Conservation (phyloP, 2,329 filamentous ascomycete species). For the Fusarium graminum region DNA sequence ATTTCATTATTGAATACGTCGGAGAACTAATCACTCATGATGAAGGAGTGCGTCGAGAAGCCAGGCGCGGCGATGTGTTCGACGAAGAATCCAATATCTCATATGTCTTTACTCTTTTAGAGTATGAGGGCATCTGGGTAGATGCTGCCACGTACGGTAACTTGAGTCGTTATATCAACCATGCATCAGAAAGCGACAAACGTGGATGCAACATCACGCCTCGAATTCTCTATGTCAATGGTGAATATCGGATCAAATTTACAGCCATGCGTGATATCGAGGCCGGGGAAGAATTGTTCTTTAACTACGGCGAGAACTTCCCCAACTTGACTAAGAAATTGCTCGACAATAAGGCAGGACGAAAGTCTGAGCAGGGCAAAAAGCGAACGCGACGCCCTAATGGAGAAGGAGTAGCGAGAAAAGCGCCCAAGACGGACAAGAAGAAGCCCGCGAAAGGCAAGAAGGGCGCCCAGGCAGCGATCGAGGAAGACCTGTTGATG, state of each 20-base stretch:
- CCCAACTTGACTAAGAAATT: conserved; percentile 67
- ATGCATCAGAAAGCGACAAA: conserved; percentile 68
- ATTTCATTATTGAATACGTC: conserved; percentile 85
- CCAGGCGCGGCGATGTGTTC: conserved; percentile 70
- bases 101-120: conserved; percentile 73
- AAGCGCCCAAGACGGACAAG: conserved; percentile 47
- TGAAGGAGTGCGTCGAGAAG: conserved; percentile 77
- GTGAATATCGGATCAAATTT: conserved; percentile 81
- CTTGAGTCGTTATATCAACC: conserved; percentile 86
- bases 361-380: conserved; percentile 48
- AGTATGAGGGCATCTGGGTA: conserved; percentile 74
- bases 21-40: conserved; percentile 80
- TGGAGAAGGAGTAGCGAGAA: conserved; percentile 42
- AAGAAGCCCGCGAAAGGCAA: conserved; percentile 42
- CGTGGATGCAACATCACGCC: conserved; percentile 72
- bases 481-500: conserved; percentile 38
- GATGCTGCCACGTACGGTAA: conserved; percentile 84
- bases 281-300: conserved; percentile 82
- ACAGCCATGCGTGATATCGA: conserved; percentile 75
- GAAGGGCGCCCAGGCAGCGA: conserved; percentile 14
- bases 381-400: conserved; percentile 47
- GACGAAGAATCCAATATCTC: conserved; percentile 72
- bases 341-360: conserved; percentile 55
- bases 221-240: conserved; percentile 78
- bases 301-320: conserved; percentile 81